A percentile compares a stretch with the other conserved stretches of the same genome.
phyloP scores from a whole-genome alignment of 2,329 filamentous ascomycete genomes.

The Pestalotiopsis sp. region DNA sequence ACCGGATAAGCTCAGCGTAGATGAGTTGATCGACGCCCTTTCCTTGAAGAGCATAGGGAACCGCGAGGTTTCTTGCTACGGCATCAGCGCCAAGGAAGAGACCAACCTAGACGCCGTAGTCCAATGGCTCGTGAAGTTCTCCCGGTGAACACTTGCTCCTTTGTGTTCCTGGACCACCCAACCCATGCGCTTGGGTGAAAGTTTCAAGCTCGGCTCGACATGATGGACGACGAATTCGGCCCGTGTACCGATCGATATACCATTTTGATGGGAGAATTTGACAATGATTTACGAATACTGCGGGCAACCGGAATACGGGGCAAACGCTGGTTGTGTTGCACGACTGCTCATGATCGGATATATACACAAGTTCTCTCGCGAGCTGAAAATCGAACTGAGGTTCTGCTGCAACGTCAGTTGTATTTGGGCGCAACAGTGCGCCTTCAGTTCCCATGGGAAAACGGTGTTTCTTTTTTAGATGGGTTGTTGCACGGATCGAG shows the following conservation, averaged over 20 bases:
- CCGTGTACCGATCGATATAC: constrained; percentile 19
- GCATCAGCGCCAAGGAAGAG: constrained; percentile 97
- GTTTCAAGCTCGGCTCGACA: background rate
- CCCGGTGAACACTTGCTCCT: constrained; percentile 56
- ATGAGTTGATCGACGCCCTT: constrained; percentile 91
- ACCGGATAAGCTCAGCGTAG: constrained; percentile 84
- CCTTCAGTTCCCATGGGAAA: constrained; percentile 20
- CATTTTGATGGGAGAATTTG: constrained; percentile 24
- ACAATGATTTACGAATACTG: constrained; percentile 31
- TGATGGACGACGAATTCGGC: background rate
- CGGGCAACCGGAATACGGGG: constrained; percentile 27
- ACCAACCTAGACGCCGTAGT: constrained; percentile 97
- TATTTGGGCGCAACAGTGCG: constrained; percentile 17
- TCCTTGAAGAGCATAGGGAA: constrained; percentile 86
- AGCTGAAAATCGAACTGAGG: constrained; percentile 23
- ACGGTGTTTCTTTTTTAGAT: constrained; percentile 15
- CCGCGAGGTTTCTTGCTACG: constrained; percentile 97
- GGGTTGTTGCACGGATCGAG: constrained; percentile 21
- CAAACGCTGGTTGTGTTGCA: constrained; percentile 13
- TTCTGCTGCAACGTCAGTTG: constrained; percentile 21
- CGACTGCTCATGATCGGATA: constrained; percentile 33
- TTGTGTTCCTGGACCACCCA: background rate
- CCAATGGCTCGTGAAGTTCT: constrained; percentile 92
- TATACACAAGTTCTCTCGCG: constrained; percentile 32
- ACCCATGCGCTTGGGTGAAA: background rate